Evolutionary conservation across 371 early-diverging fungal genomes (phyloP), one percentile per base, ranked within the genome.

Genomic region (Lichtheimia hyalospora): DNA sequence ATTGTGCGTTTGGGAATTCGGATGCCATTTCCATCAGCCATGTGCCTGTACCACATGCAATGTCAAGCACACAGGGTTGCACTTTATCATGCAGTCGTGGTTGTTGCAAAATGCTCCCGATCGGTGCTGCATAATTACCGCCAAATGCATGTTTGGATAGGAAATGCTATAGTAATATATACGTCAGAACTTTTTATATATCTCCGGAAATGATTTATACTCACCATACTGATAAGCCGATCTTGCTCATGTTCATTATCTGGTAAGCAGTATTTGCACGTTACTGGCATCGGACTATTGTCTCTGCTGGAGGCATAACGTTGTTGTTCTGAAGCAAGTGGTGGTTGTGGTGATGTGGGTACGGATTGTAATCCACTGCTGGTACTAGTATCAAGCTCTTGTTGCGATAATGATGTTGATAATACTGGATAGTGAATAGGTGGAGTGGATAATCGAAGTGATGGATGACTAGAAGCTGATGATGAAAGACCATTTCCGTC

Each of bases 11-110:
- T 12, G 86, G 85, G 53, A 71, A 85, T 16, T 83, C 81, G 0
- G 73, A 66, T 5, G 84, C 79, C 78, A 86, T 83, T 65, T 86
- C 87, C 10, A 84, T 54, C 3, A 82, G 57, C 80, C 80, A 80
- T 40, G 66, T 69, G 8, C 80, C 80, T 39, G 73, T 68, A 6
- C 77, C 77, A 62, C 80, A 80, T 8, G 70, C 75, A 49, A 76
- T 57, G 52, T 80, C 80, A 15, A 80, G 56, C 16, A 75, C 68
- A 18, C 58, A 64, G 0, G 75, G 68, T 49, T 56, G 52, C 2
- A 52, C 44, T 18, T 52, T 60, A 18, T 14, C n/a, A 23, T 15
- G 15, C 0, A 34, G 34, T 3, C 18, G 4, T n/a, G 58, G 52
- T 23, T 58, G 60, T 14, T 65, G 65, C n/a, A 80, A 40, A 16